Percentiles rank a stretch among this genome's conserved stretches.
These are phyloP conservation scores for Heliosperma pusillum DNA, from an alignment of 148 eudicot genomes.

Conservation along the genomic window DNA sequence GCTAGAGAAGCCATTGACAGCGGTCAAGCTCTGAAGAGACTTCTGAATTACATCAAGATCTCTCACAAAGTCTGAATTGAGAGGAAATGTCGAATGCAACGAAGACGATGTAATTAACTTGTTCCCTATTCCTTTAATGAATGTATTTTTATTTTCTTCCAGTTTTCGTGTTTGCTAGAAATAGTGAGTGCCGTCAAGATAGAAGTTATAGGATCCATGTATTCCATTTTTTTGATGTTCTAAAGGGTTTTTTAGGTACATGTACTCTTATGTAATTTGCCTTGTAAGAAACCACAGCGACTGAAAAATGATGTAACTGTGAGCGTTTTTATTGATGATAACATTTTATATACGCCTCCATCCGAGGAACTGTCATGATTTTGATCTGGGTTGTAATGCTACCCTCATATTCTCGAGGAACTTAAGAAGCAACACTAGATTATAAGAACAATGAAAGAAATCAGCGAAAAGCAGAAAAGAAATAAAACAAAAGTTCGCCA, in stretches of 20 bases:
- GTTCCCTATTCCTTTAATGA: neutral
- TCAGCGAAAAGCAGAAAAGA: too few species aligned
- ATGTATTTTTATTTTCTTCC: neutral
- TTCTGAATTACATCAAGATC: conserved; percentile 62
- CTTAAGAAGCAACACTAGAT: too few species aligned
- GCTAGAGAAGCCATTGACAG: conserved; percentile 94
- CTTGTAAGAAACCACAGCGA: neutral
- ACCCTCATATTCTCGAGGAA: too few species aligned
- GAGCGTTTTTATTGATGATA: neutral
- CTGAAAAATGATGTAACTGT: neutral
- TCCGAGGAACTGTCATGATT: neutral
- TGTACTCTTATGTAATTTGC: neutral
- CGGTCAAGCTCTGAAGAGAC: conserved; percentile 74
- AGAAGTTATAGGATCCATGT: neutral
- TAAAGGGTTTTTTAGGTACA: neutral
- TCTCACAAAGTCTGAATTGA: conserved; percentile 49
- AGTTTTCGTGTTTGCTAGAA: neutral
- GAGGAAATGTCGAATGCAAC: neutral
- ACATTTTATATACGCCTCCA: neutral
- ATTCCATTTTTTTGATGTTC: neutral
- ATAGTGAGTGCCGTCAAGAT: neutral
- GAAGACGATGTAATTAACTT: too few species aligned
- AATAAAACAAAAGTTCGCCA: too few species aligned
- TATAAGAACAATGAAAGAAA: too few species aligned
- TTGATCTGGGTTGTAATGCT: too few species aligned